Evolutionary conservation across 768 basidiomycete genomes (phyloP).

Genomic region (Lepiota venenata): DNA sequence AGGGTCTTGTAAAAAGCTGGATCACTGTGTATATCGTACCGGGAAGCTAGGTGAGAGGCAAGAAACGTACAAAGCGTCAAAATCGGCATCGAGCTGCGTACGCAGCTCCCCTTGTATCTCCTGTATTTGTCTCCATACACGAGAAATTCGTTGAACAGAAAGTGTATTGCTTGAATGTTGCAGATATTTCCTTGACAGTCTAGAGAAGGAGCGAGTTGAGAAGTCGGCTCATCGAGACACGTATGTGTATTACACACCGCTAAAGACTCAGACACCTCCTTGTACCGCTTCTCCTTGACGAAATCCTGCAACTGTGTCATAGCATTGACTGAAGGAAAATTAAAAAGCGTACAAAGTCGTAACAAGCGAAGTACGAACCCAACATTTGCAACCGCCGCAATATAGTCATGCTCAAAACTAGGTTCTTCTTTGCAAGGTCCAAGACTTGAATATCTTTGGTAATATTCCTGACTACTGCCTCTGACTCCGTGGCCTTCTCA

Average conservation of each 20-base stretch:
- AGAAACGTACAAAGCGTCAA: slow-evolving; percentile 81
- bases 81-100: slow-evolving; percentile 80
- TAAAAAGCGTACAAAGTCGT: not conserved
- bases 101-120: slow-evolving; percentile 83
- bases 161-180: slow-evolving; percentile 75
- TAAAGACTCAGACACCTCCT: slow-evolving; percentile 80
- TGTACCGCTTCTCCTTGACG: slow-evolving; percentile 74
- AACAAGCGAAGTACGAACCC: slow-evolving; percentile 45
- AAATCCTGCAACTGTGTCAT: slow-evolving; percentile 78
- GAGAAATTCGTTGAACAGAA: slow-evolving; percentile 73
- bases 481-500: slow-evolving; percentile 96
- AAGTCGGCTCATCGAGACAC: not conserved
- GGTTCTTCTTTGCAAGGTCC: slow-evolving; percentile 91
- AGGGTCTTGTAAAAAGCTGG: slow-evolving; percentile 78
- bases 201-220: slow-evolving; percentile 25
- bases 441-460: slow-evolving; percentile 96
- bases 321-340: slow-evolving; percentile 60
- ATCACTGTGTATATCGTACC: slow-evolving; percentile 4
- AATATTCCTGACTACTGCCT: slow-evolving; percentile 92
- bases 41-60: not conserved
- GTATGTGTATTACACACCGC: slow-evolving; percentile 38
- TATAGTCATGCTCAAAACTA: slow-evolving; percentile 85
- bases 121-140: slow-evolving; percentile 76
- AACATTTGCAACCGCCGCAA: slow-evolving; percentile 93
- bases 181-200: slow-evolving; percentile 87